Evolutionary conservation across 2,329 filamentous ascomycete species (phyloP).

Genomic region (Xylaria sp.): DNA sequence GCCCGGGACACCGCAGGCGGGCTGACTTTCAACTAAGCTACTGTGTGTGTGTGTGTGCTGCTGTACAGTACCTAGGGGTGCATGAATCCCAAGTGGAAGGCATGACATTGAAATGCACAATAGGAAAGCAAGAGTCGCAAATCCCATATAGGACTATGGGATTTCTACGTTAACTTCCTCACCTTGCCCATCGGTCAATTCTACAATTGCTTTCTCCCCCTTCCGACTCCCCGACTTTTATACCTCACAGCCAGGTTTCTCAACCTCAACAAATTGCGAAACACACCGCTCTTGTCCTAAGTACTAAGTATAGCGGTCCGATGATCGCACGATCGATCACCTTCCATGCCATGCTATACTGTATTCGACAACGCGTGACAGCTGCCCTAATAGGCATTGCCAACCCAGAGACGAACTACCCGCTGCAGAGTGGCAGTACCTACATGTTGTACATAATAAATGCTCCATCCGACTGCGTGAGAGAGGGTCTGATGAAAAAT

Average conservation of each 20-base stretch:
- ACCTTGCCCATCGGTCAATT: not conserved
- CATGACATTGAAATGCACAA: conserved; percentile 14
- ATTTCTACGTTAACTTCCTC: not conserved
- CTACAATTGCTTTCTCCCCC: not conserved
- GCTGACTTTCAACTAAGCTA: conserved; percentile 1
- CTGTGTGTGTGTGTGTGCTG: not conserved
- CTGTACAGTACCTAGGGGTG: conserved; percentile 2
- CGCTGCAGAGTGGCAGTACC: not conserved
- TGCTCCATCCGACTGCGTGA: conserved; percentile 22
- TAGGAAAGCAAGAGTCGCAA: not conserved
- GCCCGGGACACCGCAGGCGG: not conserved
- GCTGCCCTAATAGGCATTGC: conserved; percentile 6
- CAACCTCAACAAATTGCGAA: conserved; percentile 35
- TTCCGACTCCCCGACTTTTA: not conserved
- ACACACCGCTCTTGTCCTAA: conserved; percentile 29
- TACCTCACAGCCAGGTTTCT: not conserved
- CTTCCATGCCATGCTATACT: conserved; percentile 19
- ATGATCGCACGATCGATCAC: conserved; percentile 32
- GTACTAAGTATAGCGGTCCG: conserved; percentile 21
- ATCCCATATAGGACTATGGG: not conserved
- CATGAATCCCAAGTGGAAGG: conserved; percentile 9
- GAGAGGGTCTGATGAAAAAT: conserved; percentile 12
- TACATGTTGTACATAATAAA: not conserved
- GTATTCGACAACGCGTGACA: conserved; percentile 31
- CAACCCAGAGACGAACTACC: conserved; percentile 9